Conservation (phyloP, 495 filamentous ascomycete genomes). For the Tuber borchii region DNA sequence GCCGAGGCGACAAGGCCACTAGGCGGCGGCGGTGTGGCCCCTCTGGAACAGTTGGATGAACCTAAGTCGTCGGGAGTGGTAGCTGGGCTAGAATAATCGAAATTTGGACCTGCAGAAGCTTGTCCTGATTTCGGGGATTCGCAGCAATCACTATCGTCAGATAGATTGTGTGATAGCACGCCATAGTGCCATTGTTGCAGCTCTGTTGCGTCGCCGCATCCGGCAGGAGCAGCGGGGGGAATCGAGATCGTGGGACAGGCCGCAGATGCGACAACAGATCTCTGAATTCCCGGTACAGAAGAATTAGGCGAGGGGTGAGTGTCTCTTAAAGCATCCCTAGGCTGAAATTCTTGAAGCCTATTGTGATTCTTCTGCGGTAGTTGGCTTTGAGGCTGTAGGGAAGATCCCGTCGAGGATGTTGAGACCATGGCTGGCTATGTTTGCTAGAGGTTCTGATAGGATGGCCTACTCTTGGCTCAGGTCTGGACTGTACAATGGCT, state of each 20-base stretch:
- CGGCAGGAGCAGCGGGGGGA: neutral
- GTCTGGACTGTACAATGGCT: neutral
- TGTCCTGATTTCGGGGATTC: neutral
- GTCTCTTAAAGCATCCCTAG: neutral
- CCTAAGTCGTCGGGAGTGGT: neutral
- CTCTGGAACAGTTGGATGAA: neutral
- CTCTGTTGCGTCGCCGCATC: neutral
- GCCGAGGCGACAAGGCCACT: neutral
- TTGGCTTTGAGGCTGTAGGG: neutral
- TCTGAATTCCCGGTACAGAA: neutral
- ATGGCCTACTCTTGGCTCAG: neutral
- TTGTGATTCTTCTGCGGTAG: neutral
- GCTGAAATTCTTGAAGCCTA: neutral
- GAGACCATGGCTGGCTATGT: neutral
- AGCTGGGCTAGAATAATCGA: neutral
- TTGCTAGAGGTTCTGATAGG: neutral
- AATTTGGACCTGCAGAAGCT: neutral
- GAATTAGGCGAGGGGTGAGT: neutral
- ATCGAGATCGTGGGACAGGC: neutral
- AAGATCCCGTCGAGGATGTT: neutral
- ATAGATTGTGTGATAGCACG: neutral
- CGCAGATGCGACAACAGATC: neutral
- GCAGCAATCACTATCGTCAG: neutral
- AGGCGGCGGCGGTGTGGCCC: neutral
- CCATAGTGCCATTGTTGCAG: neutral